Percentiles rank a stretch among this genome's conserved stretches.
Conservation (phyloP, 306 rosid genomes). For the Cucumis cinereus region DNA sequence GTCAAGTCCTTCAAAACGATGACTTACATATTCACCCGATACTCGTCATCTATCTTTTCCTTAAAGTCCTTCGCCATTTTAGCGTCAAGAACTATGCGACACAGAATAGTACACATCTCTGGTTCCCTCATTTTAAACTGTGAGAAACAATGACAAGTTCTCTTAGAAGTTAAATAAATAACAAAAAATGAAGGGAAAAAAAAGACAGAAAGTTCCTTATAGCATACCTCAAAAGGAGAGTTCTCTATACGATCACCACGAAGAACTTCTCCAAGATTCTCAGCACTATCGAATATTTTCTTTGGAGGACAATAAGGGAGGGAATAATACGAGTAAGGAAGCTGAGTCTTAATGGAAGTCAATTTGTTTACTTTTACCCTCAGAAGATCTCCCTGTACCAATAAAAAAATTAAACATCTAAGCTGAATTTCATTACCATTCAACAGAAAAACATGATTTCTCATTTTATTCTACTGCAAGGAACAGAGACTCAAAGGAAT, state of each 20-base stretch:
- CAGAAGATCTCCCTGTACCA: constrained; percentile 57
- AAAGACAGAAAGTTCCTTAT: not conserved
- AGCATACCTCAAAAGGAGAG: constrained; percentile 70
- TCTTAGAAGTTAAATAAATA: constrained; percentile 9
- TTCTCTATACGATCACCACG: constrained; percentile 86
- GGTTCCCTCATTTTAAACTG: constrained; percentile 94
- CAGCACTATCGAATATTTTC: constrained; percentile 69
- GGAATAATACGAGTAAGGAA: constrained; percentile 73
- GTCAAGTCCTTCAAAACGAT: not conserved
- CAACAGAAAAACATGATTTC: not conserved
- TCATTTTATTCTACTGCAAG: not conserved
- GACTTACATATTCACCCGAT: constrained; percentile 78
- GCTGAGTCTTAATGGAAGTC: constrained; percentile 79
- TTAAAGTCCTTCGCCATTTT: constrained; percentile 55
- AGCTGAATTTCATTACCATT: not conserved
- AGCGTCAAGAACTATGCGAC: constrained; percentile 44
- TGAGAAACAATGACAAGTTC: constrained; percentile 1
- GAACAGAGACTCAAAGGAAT: not conserved
- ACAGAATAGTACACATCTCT: constrained; percentile 59
- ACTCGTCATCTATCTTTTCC: constrained; percentile 80
- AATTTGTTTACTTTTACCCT: constrained; percentile 81
- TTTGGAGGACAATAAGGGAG: constrained; percentile 66
- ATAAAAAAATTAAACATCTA: constrained; percentile 5
- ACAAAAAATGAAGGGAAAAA: not conserved
- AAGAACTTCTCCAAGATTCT: constrained; percentile 95